Percentiles rank a stretch among this genome's conserved stretches.
phyloP scores from a whole-genome alignment of 345 rosid genomes.

The Dimocarpus longan region DNA sequence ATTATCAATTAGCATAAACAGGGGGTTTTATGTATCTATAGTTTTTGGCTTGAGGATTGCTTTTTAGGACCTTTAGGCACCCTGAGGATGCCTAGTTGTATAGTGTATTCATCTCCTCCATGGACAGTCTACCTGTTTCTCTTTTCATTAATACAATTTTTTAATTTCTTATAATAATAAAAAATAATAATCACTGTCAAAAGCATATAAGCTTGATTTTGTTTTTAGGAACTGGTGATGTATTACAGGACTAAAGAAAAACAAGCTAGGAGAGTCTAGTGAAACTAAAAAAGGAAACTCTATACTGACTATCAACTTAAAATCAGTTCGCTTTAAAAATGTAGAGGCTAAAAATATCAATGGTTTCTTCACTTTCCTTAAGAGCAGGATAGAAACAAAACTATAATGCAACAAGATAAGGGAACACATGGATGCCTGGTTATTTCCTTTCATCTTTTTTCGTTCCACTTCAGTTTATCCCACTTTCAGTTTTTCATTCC shows the following conservation, averaged over 20 bases:
- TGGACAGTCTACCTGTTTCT: neutral
- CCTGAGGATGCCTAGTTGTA: neutral
- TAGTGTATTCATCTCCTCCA: neutral
- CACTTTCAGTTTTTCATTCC: neutral
- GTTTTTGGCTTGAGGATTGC: neutral
- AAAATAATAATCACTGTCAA: neutral
- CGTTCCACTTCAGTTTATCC: neutral
- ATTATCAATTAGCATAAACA: neutral
- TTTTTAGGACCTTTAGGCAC: neutral
- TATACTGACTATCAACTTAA: neutral
- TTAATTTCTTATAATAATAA: neutral
- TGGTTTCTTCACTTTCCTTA: neutral
- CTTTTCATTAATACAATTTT: neutral
- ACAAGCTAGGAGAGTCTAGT: constrained; percentile 3
- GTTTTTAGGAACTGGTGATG: constrained; percentile 3
- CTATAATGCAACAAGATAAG: neutral
- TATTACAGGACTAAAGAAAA: neutral
- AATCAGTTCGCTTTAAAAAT: neutral
- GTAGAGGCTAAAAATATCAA: neutral
- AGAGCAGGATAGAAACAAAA: neutral
- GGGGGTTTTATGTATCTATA: neutral
- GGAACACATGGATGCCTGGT: neutral
- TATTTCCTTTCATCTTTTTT: neutral
- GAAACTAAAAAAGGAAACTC: neutral
- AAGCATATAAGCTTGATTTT: constrained; percentile 7